A percentile compares a stretch with the other conserved stretches of the same genome.
These are phyloP conservation scores for Pterothamnion heteromorphum DNA, from an alignment of 31 red algal genomes.

Conservation along the genomic window DNA sequence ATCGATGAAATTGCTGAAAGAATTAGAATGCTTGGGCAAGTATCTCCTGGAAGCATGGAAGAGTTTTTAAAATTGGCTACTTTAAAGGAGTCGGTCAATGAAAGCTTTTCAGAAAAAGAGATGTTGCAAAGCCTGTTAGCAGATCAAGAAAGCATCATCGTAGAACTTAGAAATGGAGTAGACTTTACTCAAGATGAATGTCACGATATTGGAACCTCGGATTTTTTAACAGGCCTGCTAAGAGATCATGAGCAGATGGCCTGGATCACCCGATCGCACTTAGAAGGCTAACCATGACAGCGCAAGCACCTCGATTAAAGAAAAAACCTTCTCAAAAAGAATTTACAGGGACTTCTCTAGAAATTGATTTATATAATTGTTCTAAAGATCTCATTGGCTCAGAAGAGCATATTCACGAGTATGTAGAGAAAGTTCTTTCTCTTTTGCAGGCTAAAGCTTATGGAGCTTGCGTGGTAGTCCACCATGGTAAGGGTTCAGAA, in stretches of 20 bases:
- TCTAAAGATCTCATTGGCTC: not conserved
- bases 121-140: not conserved
- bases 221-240: not conserved
- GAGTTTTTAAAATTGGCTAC: not conserved
- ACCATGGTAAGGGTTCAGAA: too few species aligned
- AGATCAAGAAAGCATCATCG: not conserved
- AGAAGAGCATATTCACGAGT: not conserved
- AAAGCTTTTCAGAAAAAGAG: not conserved
- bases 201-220: not conserved
- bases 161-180: not conserved
- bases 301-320: not conserved
- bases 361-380: not conserved
- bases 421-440: not conserved
- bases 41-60: not conserved
- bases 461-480: too few species aligned
- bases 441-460: not conserved
- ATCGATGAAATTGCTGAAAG: not conserved
- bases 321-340: not conserved
- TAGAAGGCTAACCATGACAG: not conserved
- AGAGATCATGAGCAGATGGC: not conserved
- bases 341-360: not conserved
- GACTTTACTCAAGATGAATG: not conserved
- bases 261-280: not conserved
- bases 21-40: not conserved
- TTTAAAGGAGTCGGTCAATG: not conserved